These are phyloP conservation scores for Exophiala bonariae DNA, from an alignment of 2,329 filamentous ascomycete genomes.

Conservation along the genomic window DNA sequence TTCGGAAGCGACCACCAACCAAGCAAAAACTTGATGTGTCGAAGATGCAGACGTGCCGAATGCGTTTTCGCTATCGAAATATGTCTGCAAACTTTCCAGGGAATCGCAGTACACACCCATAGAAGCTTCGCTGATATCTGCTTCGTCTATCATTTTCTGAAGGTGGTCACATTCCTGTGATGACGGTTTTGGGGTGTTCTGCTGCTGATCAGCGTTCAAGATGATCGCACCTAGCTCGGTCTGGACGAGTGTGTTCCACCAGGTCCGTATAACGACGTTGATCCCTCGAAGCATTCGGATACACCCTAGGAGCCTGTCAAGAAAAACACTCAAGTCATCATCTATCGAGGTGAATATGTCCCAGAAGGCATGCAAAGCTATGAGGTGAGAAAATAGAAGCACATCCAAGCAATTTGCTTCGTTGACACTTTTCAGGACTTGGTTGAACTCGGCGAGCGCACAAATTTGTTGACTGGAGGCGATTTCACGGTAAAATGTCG, in stretches of 20 bases:
- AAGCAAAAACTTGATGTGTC: constrained; percentile 13
- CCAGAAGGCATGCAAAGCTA: constrained; percentile 36
- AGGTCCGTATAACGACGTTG: constrained; percentile 6
- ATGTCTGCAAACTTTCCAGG: constrained; percentile 12
- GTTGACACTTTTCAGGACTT: constrained; percentile 10
- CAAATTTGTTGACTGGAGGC: constrained; percentile 18
- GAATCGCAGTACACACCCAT: constrained; percentile 7
- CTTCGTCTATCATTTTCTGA: constrained; percentile 11
- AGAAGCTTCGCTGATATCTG: constrained; percentile 17
- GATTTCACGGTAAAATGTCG: constrained; percentile 11
- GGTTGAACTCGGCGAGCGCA: constrained; percentile 18
- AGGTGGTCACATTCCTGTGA: constrained; percentile 10
- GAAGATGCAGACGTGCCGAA: not conserved
- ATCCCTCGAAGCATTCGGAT: constrained; percentile 31
- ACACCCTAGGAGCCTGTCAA: constrained; percentile 29
- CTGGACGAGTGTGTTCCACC: constrained; percentile 5
- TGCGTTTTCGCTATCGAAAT: constrained; percentile 11
- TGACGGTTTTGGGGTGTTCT: constrained; percentile 1
- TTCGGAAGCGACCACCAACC: constrained; percentile 13
- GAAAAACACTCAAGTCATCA: constrained; percentile 36
- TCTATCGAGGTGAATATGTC: constrained; percentile 43
- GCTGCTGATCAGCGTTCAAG: not conserved
- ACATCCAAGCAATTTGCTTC: constrained; percentile 14
- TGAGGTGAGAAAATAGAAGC: constrained; percentile 21
- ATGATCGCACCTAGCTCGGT: constrained; percentile 13